Percentiles rank a stretch among this genome's conserved stretches.
Conservation (phyloP, 2,329 filamentous ascomycete species). For the Fusarium sp. region DNA sequence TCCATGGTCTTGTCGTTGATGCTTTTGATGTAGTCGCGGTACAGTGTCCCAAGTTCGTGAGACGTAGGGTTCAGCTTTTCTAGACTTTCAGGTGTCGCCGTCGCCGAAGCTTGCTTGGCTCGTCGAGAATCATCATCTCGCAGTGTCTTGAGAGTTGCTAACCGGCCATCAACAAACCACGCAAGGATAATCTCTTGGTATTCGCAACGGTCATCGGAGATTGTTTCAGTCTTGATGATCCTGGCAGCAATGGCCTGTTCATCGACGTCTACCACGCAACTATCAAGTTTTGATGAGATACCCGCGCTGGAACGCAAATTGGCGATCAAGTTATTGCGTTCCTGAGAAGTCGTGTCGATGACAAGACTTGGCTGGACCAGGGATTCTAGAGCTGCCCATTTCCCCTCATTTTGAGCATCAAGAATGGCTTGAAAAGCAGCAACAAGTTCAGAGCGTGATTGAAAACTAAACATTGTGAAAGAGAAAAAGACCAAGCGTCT, state of each 20-base stretch:
- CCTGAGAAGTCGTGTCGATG: not conserved
- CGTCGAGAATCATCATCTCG: constrained; percentile 3
- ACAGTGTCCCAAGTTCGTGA: constrained; percentile 1
- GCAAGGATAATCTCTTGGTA: constrained; percentile 16
- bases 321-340: constrained; percentile 1
- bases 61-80: not conserved
- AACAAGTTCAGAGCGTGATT: not conserved
- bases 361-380: not conserved
- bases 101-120: not conserved
- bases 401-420: not conserved
- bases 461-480: not conserved
- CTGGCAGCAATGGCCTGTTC: constrained; percentile 12
- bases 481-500: fast-evolving
- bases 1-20: constrained; percentile 34
- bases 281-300: not conserved
- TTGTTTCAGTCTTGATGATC: constrained; percentile 4
- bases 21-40: constrained; percentile 21
- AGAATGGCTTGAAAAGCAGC: not conserved
- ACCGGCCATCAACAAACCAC: constrained; percentile 21
- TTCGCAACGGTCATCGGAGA: not conserved
- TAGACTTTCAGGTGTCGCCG: not conserved
- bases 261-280: constrained; percentile 10
- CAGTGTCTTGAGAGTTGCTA: constrained; percentile 8
- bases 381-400: not conserved
- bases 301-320: fast-evolving